Evolutionary conservation across 441 rosid species (phyloP), one percentile per base, ranked within the genome.

Genomic region (Breynia disticha): DNA sequence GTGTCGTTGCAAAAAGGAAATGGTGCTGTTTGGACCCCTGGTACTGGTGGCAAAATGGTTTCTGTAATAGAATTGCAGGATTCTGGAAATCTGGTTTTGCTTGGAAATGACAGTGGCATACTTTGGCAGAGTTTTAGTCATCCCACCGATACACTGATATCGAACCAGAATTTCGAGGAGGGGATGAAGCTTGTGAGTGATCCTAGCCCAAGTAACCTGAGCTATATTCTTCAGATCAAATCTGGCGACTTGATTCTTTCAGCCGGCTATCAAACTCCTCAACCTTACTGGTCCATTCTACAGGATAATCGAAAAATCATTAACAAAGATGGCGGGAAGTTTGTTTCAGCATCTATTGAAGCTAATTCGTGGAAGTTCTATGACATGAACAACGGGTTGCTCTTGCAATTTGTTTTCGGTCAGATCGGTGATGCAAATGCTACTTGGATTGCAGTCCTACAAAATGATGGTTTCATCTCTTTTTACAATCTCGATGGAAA

Each of bases 41-140:
- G 79, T 56, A 71, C 87, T 1, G 46, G 67, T 9, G 80, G 81
- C 8, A 67, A 58, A 66, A 74, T 70, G n/a, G 90, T 71, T 63
- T 78, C 95, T 43, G 81, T 81, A 7, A 73, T 88, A 24, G 86
- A 82, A 59, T 61, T 91, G 64, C 80, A 52, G 65, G 83, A 88
- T 61, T 82, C 97, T 0, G 98, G 98, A 13, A 91, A 91, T 53
- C 65, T 91, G 68, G 90, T 76, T 15, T 68, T 82, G 69, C 74
- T 76, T 20, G 82, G 86, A 6, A 46, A 55, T 53, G 77, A 68
- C 16, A 63, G 70, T 24, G 46, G 21, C 32, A 62, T 73, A 19
- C 48, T 86, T 1, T 91, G 98, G 98, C 82, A 86, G 79, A 88
- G 98, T 55, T 91, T 91, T 67, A 63, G 72, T 57, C 87, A 91